These are phyloP conservation scores for Aspergillus neotritici DNA, from an alignment of 2,329 filamentous ascomycete species.

Conservation along the genomic window DNA sequence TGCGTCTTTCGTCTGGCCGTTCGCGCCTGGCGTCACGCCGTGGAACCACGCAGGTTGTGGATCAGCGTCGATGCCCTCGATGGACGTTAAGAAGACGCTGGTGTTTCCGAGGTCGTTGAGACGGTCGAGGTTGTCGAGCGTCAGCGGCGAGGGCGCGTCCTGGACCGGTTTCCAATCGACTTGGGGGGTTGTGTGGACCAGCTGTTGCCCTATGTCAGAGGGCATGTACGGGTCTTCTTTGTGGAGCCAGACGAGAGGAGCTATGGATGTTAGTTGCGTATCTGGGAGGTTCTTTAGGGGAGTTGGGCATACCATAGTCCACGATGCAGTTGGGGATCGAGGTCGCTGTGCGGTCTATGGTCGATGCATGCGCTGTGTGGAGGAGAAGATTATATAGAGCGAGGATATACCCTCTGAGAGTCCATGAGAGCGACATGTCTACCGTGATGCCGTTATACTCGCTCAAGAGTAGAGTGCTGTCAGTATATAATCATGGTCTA, in stretches of 20 bases:
- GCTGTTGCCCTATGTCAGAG: constrained; percentile 44
- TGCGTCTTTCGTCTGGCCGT: constrained; percentile 48
- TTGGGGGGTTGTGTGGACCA: constrained; percentile 43
- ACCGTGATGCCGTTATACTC: too few species aligned
- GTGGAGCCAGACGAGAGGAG: constrained; percentile 49
- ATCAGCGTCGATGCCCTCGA: constrained; percentile 41
- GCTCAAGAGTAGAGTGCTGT: too few species aligned
- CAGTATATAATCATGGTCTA: too few species aligned
- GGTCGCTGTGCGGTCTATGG: constrained; percentile 7
- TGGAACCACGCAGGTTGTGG: constrained; percentile 44
- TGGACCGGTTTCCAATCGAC: constrained; percentile 39
- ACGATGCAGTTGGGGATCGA: constrained; percentile 41
- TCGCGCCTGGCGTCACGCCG: constrained; percentile 49
- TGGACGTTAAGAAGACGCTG: constrained; percentile 47
- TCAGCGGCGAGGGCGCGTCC: constrained; percentile 37
- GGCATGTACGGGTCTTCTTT: constrained; percentile 46
- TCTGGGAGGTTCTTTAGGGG: too few species aligned
- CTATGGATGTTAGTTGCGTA: constrained; percentile 22
- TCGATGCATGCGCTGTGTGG: neutral
- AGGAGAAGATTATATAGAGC: neutral
- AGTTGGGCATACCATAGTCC: constrained; percentile 37
- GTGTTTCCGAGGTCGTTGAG: constrained; percentile 44
- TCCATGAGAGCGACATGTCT: too few species aligned
- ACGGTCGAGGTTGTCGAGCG: constrained; percentile 44
- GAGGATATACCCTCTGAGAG: too few species aligned